Base-by-base conservation (phyloP, 2,329 filamentous ascomycete genomes). In the Emergomyces africanus region DNA sequence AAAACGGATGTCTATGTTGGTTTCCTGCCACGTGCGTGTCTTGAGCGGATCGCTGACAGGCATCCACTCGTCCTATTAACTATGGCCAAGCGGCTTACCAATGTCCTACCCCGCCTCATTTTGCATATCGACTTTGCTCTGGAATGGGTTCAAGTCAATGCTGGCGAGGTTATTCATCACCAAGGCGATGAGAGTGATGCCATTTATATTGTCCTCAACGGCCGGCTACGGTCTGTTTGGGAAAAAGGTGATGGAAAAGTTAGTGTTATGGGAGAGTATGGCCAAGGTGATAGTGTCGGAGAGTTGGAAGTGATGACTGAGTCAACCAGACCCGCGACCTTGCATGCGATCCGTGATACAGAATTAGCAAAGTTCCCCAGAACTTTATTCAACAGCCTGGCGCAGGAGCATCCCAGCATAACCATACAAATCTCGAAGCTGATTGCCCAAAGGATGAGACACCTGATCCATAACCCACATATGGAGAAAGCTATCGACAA, bases 361-460 rank as follows among this genome's bases (percentile, higher is more conserved):
- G 94, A 99, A 70, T 77, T 99, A 33, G 92, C 95, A 60, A 97
- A 96, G 67, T 96, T 99, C 61, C 94, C 94, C 0, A 88, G 92
- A 60, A 96, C 90, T 0, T 77, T 99, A 0, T 99, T 99, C 79
- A 99, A 99, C 77, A 99, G 94, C 69, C 82, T 99, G 57, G 94
- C 94, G 0, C 87, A 96, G 69, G 94, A 99, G 69, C 94, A 99
- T 68, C 94, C 94, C 5, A 95, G 90, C 49, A 99, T 99, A 68
- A 97, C 94, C 0, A 97, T 99, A 72, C 96, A 97, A 73, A 95
- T 99, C 33, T 97, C 94, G 1, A 99, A 97, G 72, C 94, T 99
- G 65, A 96, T 99, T 67, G 94, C 94, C 0, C 90, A 91, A 41
- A 85, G 94, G 2, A 97, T 99, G 94, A 82, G 92, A 61, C 83